These are phyloP conservation scores for Alternaria atra DNA, from an alignment of 2,329 filamentous ascomycete species.

Conservation along the genomic window DNA sequence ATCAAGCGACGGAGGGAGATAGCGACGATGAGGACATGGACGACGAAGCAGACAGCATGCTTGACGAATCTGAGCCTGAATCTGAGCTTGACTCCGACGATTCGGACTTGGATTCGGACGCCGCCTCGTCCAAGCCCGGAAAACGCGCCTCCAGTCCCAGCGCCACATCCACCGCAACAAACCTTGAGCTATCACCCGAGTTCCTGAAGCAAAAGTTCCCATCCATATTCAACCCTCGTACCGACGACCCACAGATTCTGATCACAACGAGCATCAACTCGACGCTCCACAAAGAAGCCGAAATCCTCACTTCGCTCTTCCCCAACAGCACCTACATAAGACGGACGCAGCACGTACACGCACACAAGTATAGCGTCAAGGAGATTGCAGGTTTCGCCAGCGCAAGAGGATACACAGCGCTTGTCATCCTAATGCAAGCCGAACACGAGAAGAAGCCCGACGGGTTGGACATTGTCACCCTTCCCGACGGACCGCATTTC, in stretches of 20 bases:
- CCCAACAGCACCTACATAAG: constrained; percentile 84
- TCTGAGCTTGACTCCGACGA: constrained; percentile 60
- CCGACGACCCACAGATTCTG: constrained; percentile 79
- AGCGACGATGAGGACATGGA: constrained; percentile 27
- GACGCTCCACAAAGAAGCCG: constrained; percentile 83
- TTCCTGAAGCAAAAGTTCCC: constrained; percentile 69
- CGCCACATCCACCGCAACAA: constrained; percentile 64
- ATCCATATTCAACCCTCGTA: constrained; percentile 62
- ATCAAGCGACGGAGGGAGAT: constrained; percentile 23
- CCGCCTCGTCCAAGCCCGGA: constrained; percentile 55
- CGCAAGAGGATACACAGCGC: constrained; percentile 82
- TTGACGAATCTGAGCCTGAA: constrained; percentile 61
- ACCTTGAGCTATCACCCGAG: constrained; percentile 68
- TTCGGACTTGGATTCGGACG: constrained; percentile 55
- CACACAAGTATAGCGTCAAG: constrained; percentile 88
- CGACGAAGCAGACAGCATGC: constrained; percentile 72
- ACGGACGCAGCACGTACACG: constrained; percentile 82
- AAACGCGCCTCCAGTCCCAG: constrained; percentile 64
- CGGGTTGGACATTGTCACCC: constrained; percentile 82
- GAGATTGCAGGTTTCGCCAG: constrained; percentile 89
- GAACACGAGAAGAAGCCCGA: constrained; percentile 75
- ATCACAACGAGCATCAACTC: constrained; percentile 92
- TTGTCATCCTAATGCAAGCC: constrained; percentile 89
- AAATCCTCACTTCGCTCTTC: constrained; percentile 81
- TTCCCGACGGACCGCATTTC: constrained; percentile 87